These are phyloP conservation scores for Naganishia friedmannii DNA, from an alignment of 768 basidiomycete genomes.

Conservation along the genomic window DNA sequence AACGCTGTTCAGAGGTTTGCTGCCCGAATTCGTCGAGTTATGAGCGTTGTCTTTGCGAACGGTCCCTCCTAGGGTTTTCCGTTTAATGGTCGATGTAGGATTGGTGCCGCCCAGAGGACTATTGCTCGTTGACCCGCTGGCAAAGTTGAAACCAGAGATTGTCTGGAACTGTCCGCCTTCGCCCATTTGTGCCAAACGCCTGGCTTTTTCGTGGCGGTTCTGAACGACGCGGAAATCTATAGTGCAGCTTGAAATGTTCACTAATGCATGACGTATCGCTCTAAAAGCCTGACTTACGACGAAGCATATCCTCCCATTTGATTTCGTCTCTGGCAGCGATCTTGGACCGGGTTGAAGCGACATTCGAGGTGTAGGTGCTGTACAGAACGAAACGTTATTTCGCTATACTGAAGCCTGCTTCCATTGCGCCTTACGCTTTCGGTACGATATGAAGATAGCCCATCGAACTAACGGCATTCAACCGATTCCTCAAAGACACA, in stretches of 20 bases:
- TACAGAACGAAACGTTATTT: slow-evolving; percentile 24
- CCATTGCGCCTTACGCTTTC: slow-evolving; percentile 62
- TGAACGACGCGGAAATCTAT: slow-evolving; percentile 81
- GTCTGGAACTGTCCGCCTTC: slow-evolving; percentile 54
- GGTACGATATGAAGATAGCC: slow-evolving; percentile 89
- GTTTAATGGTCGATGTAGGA: slow-evolving; percentile 27
- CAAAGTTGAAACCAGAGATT: slow-evolving; percentile 40
- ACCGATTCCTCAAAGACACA: slow-evolving; percentile 83
- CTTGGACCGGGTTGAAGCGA: slow-evolving; percentile 66
- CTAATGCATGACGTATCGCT: neutral
- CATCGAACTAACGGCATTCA: slow-evolving; percentile 91
- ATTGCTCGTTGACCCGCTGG: slow-evolving; percentile 43
- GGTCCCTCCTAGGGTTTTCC: slow-evolving; percentile 38
- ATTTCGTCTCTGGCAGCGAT: slow-evolving; percentile 76
- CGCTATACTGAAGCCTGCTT: neutral
- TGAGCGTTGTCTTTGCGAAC: slow-evolving; percentile 23
- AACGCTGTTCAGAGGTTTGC: slow-evolving; percentile 26
- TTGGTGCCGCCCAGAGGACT: slow-evolving; percentile 29
- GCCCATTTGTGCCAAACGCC: slow-evolving; percentile 70
- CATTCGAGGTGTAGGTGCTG: slow-evolving; percentile 31
- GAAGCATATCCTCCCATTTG: slow-evolving; percentile 92
- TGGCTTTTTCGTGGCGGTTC: slow-evolving; percentile 83
- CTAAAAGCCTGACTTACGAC: slow-evolving; percentile 52
- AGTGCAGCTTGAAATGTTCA: neutral
- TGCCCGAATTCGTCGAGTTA: slow-evolving; percentile 10